Evolutionary conservation across 75 land plant genomes (phyloP), one percentile per base, ranked within the genome.

Genomic region (Ceratopteris richardii): DNA sequence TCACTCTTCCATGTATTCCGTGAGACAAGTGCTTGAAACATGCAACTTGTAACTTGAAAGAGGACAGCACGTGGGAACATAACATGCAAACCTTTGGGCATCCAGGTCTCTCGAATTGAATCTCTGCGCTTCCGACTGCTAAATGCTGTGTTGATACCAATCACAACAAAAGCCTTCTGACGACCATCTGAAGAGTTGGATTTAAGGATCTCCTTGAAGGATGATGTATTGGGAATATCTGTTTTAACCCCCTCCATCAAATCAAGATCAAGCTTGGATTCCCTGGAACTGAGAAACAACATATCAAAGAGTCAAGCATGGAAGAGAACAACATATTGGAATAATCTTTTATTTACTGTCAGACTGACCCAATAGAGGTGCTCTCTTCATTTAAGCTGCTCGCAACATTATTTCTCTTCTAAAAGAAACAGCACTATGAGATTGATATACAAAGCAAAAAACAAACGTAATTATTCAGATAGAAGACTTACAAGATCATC

Each of bases 111-210:
- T 43, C 97, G 85, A 50, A 92, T 80, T 17, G 97, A 84, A 58
- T 92, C 94, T 57, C 97, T 61, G 61, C 97, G 62, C 61, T 82
- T 88, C n/a, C 97, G 79, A 55, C 97, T 92, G 63, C 82, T 91
- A 74, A 91, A 91, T 40, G 97, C 97, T 51, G 97, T 91, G 66
- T 91, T 91, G 46, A 91, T 87, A 26, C 97, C 97, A 28, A 91
- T 62, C 19, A 91, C 97, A 77, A 91, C 72, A 22, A 87, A 73
- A 54, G 77, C 92, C 62, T 88, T 88, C 57, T 66, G 66, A 41
- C 75, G 69, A 11, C 9, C 42, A 23, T 23, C 58, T 36, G 70
- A 44, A 36, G 53, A 19, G 2, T 30, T 22, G 54, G 33, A 5
- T 29, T 53, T 61, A 12, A 39, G 23, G 30, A 30, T 57, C 11